Evolutionary conservation across 352 stramenopile genomes (phyloP), one percentile per base, ranked within the genome.

Genomic region (Pythium scleroteichum): DNA sequence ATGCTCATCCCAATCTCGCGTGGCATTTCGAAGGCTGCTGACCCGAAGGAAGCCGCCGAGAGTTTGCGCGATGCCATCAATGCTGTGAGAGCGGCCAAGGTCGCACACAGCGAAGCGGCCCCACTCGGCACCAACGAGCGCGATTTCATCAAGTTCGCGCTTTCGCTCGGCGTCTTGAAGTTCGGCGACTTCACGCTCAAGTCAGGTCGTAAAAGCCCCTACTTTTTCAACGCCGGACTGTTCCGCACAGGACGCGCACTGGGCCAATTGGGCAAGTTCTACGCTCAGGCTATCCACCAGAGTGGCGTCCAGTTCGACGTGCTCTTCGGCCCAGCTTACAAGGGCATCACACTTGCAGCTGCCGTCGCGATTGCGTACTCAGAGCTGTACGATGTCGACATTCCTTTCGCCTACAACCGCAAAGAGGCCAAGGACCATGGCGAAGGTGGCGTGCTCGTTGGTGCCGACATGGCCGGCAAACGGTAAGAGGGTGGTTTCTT

Each of bases 391-490:
- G 93, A 92, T 17, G 59, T 95, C 17, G 90, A 99, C 72, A 64
- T 98, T 22, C 93, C 95, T 9, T 99, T 99, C 72, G 88, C 95
- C 1, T 99, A 99, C 82, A 99, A 99, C 78, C 95, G 98, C 54
- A 99, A 99, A 76, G 98, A 99, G 78, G 91, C 92, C 9, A 99
- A 99, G 79, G 96, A 99, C 72, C 97, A 99, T 76, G 97, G 97
- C 42, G 97, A 99, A 75, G 97, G 97, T 29, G 97, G 97, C 22
- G 85, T 90, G 33, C 85, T 99, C 22, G 97, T 99, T 1, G 97
- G 97, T 42, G 92, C 95, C 20, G 83, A 93, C 48, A 95, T 99
- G 79, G 86, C 90, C 17, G 87, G 85, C 50, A 99, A 99, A 78
- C 87, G 92, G 83, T 92, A 67, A 44, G 75, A 24, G 4, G 32